Evolutionary conservation across 768 basidiomycete species (phyloP).

Genomic region (Termitomyces sp.): DNA sequence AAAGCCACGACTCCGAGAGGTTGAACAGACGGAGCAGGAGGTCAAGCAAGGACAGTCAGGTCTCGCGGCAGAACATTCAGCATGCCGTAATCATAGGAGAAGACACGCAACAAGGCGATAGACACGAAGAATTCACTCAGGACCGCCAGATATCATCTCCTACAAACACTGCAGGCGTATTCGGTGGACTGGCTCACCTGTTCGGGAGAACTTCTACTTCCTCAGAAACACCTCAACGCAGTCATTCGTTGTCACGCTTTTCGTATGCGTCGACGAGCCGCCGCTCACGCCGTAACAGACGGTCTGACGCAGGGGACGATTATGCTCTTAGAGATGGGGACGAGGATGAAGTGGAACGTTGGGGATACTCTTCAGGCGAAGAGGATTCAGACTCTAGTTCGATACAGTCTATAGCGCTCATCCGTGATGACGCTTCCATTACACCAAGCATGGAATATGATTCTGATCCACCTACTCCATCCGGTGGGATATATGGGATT

Average conservation of each 20-base stretch:
- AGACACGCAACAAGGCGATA: conserved; percentile 23
- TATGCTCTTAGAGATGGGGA: conserved; percentile 49
- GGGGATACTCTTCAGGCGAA: conserved; percentile 90
- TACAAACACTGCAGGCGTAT: conserved; percentile 38
- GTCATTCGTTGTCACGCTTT: conserved; percentile 52
- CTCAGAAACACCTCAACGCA: conserved; percentile 29
- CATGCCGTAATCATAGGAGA: conserved; percentile 22
- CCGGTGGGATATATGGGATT: conserved; percentile 38
- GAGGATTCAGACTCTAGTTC: conserved; percentile 49
- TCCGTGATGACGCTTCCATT: conserved; percentile 37
- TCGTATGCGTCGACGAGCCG: conserved; percentile 48
- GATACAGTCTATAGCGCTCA: conserved; percentile 22
- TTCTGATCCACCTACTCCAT: conserved; percentile 64
- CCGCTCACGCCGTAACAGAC: conserved; percentile 45
- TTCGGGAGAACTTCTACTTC: conserved; percentile 47
- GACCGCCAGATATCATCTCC: conserved; percentile 26
- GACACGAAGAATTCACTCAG: conserved; percentile 15
- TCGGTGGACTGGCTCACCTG: conserved; percentile 63
- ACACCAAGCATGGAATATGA: conserved; percentile 65
- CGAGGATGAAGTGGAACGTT: conserved; percentile 62
- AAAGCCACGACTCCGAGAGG: conserved; percentile 42
- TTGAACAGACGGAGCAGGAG: conserved; percentile 30
- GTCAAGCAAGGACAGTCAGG: conserved; percentile 40
- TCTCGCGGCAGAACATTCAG: conserved; percentile 33
- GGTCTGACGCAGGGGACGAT: conserved; percentile 55